Percentiles rank a stretch among this genome's conserved stretches.
Conservation (phyloP, 2,329 filamentous ascomycete genomes). For the Mollisiaceae sp. region DNA sequence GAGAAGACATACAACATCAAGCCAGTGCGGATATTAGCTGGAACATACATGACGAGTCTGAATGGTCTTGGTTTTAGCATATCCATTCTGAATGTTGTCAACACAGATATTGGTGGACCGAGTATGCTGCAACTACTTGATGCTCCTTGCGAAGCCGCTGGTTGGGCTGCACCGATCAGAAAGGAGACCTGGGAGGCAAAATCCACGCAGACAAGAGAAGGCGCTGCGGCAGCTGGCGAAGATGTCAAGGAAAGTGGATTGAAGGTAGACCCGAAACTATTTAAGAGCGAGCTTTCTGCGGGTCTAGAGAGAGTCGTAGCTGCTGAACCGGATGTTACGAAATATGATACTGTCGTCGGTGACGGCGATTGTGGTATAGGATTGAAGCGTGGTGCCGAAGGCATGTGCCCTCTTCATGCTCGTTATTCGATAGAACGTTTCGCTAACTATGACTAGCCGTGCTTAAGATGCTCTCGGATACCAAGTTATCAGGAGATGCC, state of each 20-base stretch:
- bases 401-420: slow-evolving; percentile 28
- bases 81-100: slow-evolving; percentile 65
- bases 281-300: slow-evolving; percentile 57
- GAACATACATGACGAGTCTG: slow-evolving; percentile 74
- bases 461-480: slow-evolving; percentile 48
- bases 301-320: slow-evolving; percentile 64
- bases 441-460: slow-evolving; percentile 44
- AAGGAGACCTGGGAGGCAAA: slow-evolving; percentile 62
- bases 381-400: slow-evolving; percentile 71
- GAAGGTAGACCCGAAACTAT: slow-evolving; percentile 42
- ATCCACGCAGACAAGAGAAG: slow-evolving; percentile 44
- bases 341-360: slow-evolving; percentile 72
- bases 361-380: slow-evolving; percentile 76
- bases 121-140: slow-evolving; percentile 71
- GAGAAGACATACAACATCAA: slow-evolving; percentile 62
- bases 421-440: not conserved
- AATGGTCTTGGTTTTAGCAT: slow-evolving; percentile 76
- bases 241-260: slow-evolving; percentile 41
- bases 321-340: slow-evolving; percentile 69
- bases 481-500: slow-evolving; percentile 58
- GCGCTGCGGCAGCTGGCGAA: slow-evolving; percentile 38
- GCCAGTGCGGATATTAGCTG: slow-evolving; percentile 64
- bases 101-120: slow-evolving; percentile 50
- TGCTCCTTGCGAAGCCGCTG: slow-evolving; percentile 68
- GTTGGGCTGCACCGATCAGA: slow-evolving; percentile 67